These are phyloP conservation scores for Helminthosporium solani DNA, from an alignment of 2,329 filamentous ascomycete species.

Conservation along the genomic window DNA sequence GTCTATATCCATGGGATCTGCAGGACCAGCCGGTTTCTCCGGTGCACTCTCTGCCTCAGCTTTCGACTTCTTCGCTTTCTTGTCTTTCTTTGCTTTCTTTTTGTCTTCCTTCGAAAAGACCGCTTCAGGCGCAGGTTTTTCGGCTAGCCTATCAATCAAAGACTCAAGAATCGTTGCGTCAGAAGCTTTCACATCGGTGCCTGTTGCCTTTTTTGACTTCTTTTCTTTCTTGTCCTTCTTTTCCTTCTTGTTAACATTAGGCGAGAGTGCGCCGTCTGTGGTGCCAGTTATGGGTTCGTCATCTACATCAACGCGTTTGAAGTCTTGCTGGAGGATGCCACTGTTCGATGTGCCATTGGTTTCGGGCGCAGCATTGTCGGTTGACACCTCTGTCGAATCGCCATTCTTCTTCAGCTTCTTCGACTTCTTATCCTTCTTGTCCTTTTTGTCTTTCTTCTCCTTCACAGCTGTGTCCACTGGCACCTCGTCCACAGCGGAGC, in stretches of 20 bases:
- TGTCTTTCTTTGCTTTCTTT: slow-evolving; percentile 18
- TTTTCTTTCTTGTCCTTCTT: slow-evolving; percentile 12
- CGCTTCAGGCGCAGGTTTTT: not conserved
- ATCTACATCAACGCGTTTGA: slow-evolving; percentile 3
- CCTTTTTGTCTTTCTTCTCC: slow-evolving; percentile 24
- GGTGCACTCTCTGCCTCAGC: slow-evolving; percentile 9
- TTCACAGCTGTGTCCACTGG: slow-evolving; percentile 13
- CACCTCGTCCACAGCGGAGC: slow-evolving; percentile 21
- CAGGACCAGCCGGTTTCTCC: slow-evolving; percentile 7
- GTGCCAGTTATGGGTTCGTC: slow-evolving; percentile 3
- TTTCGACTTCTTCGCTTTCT: slow-evolving; percentile 26
- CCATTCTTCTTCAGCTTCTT: slow-evolving; percentile 23
- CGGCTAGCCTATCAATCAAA: not conserved
- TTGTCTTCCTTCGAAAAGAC: slow-evolving; percentile 10
- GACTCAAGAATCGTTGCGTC: slow-evolving; percentile 4
- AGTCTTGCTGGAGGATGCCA: not conserved
- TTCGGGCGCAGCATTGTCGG: not conserved
- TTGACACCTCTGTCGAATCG: slow-evolving; percentile 3
- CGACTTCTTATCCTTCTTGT: slow-evolving; percentile 26
- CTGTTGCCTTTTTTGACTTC: not conserved
- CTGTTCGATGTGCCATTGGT: not conserved
- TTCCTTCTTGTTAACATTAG: slow-evolving; percentile 14
- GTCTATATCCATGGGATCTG: slow-evolving; percentile 11
- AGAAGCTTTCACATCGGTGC: not conserved
- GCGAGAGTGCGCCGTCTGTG: not conserved